These are phyloP conservation scores for Wickerhamomyces chambardii DNA, from an alignment of 805 yeast genomes.

Conservation along the genomic window DNA sequence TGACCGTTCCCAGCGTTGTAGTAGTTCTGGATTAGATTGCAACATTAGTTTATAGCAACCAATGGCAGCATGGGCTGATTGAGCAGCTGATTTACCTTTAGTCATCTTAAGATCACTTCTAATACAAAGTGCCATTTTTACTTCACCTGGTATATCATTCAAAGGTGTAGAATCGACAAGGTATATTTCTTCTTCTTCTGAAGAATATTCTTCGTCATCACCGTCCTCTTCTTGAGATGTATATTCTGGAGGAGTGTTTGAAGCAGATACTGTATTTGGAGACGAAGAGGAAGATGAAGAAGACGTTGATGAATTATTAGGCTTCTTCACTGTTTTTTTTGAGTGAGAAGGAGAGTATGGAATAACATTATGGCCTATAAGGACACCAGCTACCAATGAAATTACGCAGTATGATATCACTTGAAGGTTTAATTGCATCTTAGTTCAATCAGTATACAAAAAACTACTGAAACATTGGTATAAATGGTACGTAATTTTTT, in stretches of 20 bases:
- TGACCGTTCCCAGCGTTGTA: conserved; percentile 65
- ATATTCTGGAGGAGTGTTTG: conserved; percentile 1
- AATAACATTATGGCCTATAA: conserved; percentile 16
- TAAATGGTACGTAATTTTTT: too few relatives aligned
- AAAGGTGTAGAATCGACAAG: conserved; percentile 53
- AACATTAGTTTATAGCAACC: conserved; percentile 72
- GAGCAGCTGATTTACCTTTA: conserved; percentile 96
- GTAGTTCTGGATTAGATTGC: conserved; percentile 49
- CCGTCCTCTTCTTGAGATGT: conserved; percentile 12
- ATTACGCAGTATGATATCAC: conserved; percentile 24
- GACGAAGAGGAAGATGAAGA: conserved; percentile 5
- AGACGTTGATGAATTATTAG: conserved; percentile 1
- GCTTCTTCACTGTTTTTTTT: neutral
- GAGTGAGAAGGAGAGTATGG: neutral
- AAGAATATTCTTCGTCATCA: conserved; percentile 21
- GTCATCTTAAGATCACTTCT: conserved; percentile 88
- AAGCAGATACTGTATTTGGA: conserved; percentile 6
- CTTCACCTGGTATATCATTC: conserved; percentile 70
- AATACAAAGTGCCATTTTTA: conserved; percentile 79
- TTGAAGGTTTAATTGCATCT: conserved; percentile 10
- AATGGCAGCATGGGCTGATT: conserved; percentile 95
- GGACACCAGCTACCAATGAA: conserved; percentile 28
- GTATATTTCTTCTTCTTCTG: conserved; percentile 39
- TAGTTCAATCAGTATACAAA: neutral
- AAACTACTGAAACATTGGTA: too few relatives aligned